Evolutionary conservation across 2,329 filamentous ascomycete species (phyloP), one percentile per base, ranked within the genome.

Genomic region (Sarocladium brachiariae): DNA sequence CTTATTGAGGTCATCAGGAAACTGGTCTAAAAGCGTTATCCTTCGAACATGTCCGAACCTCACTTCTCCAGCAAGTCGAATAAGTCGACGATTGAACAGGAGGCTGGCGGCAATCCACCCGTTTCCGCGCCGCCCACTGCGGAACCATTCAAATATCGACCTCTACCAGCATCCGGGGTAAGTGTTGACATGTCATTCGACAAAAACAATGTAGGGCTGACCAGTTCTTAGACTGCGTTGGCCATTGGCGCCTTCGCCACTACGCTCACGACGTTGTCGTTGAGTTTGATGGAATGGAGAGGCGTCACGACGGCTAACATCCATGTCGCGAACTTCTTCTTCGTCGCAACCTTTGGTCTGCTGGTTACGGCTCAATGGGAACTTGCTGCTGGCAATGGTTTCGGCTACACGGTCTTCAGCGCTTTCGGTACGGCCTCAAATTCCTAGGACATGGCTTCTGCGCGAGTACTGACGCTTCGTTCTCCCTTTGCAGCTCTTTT

Each of bases 351-450:
- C 0, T 68, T 80, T 48, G 76, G 75, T 0, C 67, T 81, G 53
- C 64, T 80, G 0, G 63, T 81, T 1, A 73, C 75, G 1, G 77
- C 77, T 4, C 75, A 80, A 55, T 80, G 76, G 76, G 75, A 79
- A 56, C 59, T 80, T 0, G 69, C 73, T 0, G 62, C 70, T 10
- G 76, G 76, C 0, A 78, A 80, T 49, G 72, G 70, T 0, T 77
- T 77, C 51, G 68, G 68, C 0, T 80, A 80, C 51, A 79, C 75
- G 0, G 73, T 77, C 0, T 69, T 78, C 31, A 73, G 71, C 52
- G 76, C 75, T 6, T 80, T 80, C 53, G 75, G 76, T 70, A 53
- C 43, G 56, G 4, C 10, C 7, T 19, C 4, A 6, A 35, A 8
- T 35, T 14, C 33, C 7, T 14, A n/a, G 33, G 14, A 35, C 33